Evolutionary conservation across 306 rosid genomes (phyloP).

Genomic region (Aeschynomene evenia): DNA sequence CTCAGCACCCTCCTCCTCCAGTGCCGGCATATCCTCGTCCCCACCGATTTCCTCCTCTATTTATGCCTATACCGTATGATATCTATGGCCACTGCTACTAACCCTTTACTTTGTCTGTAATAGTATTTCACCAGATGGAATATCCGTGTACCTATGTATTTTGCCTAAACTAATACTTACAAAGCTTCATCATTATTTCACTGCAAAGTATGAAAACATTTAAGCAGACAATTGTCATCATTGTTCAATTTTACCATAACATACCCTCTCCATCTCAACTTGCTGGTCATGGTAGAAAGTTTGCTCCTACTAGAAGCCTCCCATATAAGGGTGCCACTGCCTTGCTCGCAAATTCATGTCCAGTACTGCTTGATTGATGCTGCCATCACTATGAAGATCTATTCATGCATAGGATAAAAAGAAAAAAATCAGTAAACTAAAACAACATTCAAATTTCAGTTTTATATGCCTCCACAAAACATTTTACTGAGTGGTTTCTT

Average conservation of each 20-base stretch:
- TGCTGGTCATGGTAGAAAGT: neutral
- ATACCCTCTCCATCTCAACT: constrained; percentile 8
- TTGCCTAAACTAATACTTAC: neutral
- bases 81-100: neutral
- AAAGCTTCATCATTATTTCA: constrained; percentile 4
- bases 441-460: constrained; percentile 7
- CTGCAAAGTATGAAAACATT: neutral
- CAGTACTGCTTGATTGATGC: constrained; percentile 6
- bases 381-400: constrained; percentile 32
- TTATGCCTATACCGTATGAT: no score
- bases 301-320: constrained; percentile 22
- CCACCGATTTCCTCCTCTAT: no score
- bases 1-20: no score
- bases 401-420: neutral
- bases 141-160: neutral
- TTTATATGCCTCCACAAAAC: neutral
- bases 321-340: constrained; percentile 9
- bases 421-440: constrained; percentile 12
- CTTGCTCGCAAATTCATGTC: constrained; percentile 26
- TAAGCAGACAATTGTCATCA: neutral
- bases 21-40: no score
- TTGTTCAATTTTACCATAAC: neutral
- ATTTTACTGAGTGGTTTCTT: constrained; percentile 8
- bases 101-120: neutral
- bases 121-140: neutral